Percentiles rank a stretch among this genome's conserved stretches.
Evolutionary conservation across 73 alveolate genomes (phyloP).

Genomic region (Tetrahymena malaccensis): DNA sequence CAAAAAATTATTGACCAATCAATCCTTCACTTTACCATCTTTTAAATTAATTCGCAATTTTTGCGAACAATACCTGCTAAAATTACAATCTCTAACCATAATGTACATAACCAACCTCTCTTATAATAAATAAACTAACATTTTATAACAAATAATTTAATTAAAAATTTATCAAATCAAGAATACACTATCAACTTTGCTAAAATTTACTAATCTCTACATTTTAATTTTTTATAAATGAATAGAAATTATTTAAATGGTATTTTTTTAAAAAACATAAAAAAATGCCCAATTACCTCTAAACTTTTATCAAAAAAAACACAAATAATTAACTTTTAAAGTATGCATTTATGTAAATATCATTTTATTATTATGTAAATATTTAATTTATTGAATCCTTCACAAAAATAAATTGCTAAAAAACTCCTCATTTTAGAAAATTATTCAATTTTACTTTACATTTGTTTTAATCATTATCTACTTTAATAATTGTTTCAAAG

Average conservation of each 20-base stretch:
- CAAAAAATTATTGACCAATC: neutral
- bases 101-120: neutral
- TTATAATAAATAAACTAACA: neutral
- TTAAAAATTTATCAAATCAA: neutral
- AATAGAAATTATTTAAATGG: neutral
- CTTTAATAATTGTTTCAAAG: neutral
- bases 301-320: neutral
- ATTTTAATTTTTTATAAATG: neutral
- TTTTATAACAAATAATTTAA: neutral
- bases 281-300: neutral
- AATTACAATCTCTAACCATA: neutral
- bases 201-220: neutral
- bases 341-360: neutral
- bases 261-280: too few species aligned
- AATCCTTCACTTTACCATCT: neutral
- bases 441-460: neutral
- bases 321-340: neutral
- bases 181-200: neutral
- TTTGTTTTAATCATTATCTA: neutral
- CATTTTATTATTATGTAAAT: neutral
- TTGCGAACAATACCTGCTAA: neutral
- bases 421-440: neutral
- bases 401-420: neutral
- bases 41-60: neutral
- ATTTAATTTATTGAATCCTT: neutral